A percentile compares a stretch with the other conserved stretches of the same genome.
These are phyloP conservation scores for Viola pubescens DNA, from an alignment of 441 rosid species.

Conservation along the genomic window DNA sequence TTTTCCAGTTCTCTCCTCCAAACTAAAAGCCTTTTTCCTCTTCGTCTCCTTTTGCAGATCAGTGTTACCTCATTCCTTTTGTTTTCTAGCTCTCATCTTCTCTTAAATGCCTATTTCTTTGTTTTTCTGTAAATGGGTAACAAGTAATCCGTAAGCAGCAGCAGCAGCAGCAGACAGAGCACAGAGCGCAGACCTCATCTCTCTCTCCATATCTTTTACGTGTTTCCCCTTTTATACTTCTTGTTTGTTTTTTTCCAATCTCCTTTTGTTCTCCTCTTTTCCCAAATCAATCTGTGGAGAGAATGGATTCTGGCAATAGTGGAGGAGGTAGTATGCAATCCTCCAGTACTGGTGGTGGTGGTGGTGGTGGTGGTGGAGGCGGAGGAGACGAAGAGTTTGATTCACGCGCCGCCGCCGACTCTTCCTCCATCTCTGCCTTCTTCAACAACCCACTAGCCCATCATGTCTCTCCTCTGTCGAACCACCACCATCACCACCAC, in stretches of 20 bases:
- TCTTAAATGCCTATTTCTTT: conserved; percentile 19
- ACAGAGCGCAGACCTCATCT: conserved; percentile 4
- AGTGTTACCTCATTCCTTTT: conserved; percentile 27
- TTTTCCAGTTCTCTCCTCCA: background rate
- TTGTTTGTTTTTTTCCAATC: background rate
- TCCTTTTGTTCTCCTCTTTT: too few relatives aligned
- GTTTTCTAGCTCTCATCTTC: conserved; percentile 16
- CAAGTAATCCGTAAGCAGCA: conserved; percentile 7
- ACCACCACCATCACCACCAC: conserved; percentile 12
- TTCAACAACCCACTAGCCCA: conserved; percentile 28
- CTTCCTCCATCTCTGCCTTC: conserved; percentile 33
- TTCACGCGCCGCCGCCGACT: conserved; percentile 33
- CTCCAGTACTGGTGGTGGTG: conserved; percentile 31
- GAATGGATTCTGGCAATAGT: conserved; percentile 76
- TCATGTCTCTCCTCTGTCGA: conserved; percentile 24
- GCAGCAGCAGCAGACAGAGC: conserved; percentile 10
- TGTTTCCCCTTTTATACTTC: conserved; percentile 1
- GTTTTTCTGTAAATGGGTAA: background rate
- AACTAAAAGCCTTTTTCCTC: background rate
- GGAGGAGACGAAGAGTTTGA: conserved; percentile 58
- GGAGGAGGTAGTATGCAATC: conserved; percentile 51
- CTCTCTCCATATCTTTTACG: conserved; percentile 15
- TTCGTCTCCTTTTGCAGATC: conserved; percentile 22
- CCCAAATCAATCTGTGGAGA: background rate
- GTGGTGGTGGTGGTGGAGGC: conserved; percentile 7